phyloP scores from a whole-genome alignment of 257 asterid species.

The Thymus quinquecostatus region DNA sequence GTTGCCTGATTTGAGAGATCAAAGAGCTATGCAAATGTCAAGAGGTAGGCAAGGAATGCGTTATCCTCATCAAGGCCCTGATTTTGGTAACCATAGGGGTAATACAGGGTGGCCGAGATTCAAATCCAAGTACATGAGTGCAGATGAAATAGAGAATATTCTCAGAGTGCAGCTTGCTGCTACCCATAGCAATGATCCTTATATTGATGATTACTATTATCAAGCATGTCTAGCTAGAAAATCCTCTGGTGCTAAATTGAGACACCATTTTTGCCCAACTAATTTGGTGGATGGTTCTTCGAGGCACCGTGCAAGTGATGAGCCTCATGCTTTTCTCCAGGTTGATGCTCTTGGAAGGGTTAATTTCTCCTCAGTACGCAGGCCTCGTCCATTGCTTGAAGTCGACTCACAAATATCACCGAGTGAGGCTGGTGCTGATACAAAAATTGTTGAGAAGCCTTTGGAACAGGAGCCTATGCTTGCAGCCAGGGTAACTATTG shows the following conservation, averaged over 20 bases:
- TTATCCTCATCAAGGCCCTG: slow-evolving; percentile 57
- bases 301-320: slow-evolving; percentile 65
- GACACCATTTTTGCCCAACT: slow-evolving; percentile 88
- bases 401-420: slow-evolving; percentile 73
- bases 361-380: slow-evolving; percentile 85
- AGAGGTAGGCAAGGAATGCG: slow-evolving; percentile 63
- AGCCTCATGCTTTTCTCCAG: slow-evolving; percentile 86
- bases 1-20: slow-evolving; percentile 78
- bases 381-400: slow-evolving; percentile 96
- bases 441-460: slow-evolving; percentile 70
- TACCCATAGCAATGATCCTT: slow-evolving; percentile 92
- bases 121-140: slow-evolving; percentile 79
- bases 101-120: slow-evolving; percentile 70
- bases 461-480: slow-evolving; percentile 98
- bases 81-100: slow-evolving; percentile 49
- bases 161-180: slow-evolving; percentile 85
- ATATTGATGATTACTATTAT: slow-evolving; percentile 86
- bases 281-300: slow-evolving; percentile 62
- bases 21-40: slow-evolving; percentile 56
- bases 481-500: slow-evolving; percentile 91
- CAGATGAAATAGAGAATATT: slow-evolving; percentile 85
- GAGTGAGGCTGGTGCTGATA: slow-evolving; percentile 46
- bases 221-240: slow-evolving; percentile 88
- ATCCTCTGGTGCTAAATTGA: slow-evolving; percentile 70
- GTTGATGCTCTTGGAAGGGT: slow-evolving; percentile 97